Evolutionary conservation across 2,329 filamentous ascomycete genomes (phyloP).

Genomic region (Cryphonectria radicalis): DNA sequence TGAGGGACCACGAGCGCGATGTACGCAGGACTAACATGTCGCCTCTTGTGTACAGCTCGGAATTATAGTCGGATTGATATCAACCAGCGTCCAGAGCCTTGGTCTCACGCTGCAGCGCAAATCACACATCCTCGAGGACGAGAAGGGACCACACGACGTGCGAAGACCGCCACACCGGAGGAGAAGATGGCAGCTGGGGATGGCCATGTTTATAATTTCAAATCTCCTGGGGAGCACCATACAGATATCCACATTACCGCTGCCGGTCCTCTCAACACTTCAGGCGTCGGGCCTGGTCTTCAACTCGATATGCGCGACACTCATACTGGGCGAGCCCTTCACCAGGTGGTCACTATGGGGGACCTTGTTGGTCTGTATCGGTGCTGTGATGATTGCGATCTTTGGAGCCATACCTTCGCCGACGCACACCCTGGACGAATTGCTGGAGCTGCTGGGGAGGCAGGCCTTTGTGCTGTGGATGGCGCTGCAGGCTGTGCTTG

Average conservation of each 20-base stretch:
- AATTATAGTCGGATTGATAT: conserved; percentile 89
- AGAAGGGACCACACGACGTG: conserved; percentile 78
- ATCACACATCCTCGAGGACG: conserved; percentile 96
- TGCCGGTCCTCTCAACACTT: conserved; percentile 91
- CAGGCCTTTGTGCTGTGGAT: conserved; percentile 88
- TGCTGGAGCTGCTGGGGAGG: conserved; percentile 75
- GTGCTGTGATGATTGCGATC: conserved; percentile 88
- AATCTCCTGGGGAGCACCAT: conserved; percentile 95
- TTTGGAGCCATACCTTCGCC: conserved; percentile 95
- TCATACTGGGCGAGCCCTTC: conserved; percentile 92
- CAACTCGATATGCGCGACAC: conserved; percentile 95
- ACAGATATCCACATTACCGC: conserved; percentile 92
- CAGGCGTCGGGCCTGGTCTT: conserved; percentile 97
- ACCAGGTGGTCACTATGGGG: conserved; percentile 91
- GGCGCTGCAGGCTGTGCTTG: conserved; percentile 74
- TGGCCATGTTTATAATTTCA: conserved; percentile 95
- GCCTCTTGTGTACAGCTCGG: conserved; percentile 66
- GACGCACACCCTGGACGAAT: conserved; percentile 82
- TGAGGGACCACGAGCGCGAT: not conserved
- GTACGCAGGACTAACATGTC: conserved; percentile 31
- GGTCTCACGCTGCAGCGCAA: conserved; percentile 96
- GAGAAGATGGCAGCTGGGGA: conserved; percentile 93
- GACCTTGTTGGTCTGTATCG: conserved; percentile 82
- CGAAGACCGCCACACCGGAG: conserved; percentile 87
- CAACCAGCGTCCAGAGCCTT: conserved; percentile 92